phyloP scores from a whole-genome alignment of 768 basidiomycete species.

The Hydnomerulius pinastri region DNA sequence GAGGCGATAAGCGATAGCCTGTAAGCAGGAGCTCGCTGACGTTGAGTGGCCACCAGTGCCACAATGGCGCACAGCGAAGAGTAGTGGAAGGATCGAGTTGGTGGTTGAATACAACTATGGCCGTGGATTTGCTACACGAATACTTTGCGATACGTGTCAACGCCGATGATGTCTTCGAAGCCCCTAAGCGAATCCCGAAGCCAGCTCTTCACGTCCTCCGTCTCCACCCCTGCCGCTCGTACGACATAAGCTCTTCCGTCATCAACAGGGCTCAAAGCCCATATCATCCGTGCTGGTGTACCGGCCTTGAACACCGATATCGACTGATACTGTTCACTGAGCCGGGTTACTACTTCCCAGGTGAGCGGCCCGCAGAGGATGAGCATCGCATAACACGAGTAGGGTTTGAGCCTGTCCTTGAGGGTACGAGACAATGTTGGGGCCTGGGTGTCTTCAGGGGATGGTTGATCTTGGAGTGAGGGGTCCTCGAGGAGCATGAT shows the following conservation, averaged over 20 bases:
- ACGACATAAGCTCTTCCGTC: constrained; percentile 56
- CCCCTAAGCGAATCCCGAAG: constrained; percentile 54
- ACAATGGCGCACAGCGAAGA: too few relatives aligned
- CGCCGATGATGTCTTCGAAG: constrained; percentile 57
- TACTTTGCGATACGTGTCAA: constrained; percentile 62
- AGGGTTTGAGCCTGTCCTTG: constrained; percentile 67
- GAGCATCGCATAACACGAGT: constrained; percentile 88
- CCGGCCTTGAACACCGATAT: constrained; percentile 63
- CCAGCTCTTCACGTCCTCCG: constrained; percentile 76
- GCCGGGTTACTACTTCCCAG: constrained; percentile 43
- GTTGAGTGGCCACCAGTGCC: too few relatives aligned
- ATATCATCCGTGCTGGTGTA: constrained; percentile 65
- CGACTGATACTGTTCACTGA: constrained; percentile 50
- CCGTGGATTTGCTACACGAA: constrained; percentile 43
- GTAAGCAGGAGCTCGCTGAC: too few relatives aligned
- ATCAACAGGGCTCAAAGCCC: constrained; percentile 73
- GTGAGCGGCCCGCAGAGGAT: constrained; percentile 75
- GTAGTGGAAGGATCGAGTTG: too few relatives aligned
- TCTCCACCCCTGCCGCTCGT: constrained; percentile 73
- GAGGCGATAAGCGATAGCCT: too few relatives aligned
- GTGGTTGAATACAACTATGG: background rate
- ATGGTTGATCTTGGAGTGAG: constrained; percentile 10
- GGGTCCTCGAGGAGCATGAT: constrained; percentile 70
- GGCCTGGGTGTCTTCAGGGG: constrained; percentile 6
- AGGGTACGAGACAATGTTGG: constrained; percentile 48